Base-by-base conservation (phyloP, 345 rosid genomes). In the Carallia brachiata region DNA sequence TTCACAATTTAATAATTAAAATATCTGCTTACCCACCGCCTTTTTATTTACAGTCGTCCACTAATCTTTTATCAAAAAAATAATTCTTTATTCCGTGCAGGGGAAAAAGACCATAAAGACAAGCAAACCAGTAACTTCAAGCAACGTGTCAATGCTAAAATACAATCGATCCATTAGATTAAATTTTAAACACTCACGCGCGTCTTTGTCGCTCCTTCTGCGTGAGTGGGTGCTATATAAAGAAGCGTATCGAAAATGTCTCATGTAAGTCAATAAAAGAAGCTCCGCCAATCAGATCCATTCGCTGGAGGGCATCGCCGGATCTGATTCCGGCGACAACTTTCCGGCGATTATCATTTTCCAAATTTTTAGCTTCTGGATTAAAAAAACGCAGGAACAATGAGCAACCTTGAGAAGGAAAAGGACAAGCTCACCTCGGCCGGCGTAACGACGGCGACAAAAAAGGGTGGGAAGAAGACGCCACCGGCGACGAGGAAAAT, bases 401-500 rank as follows among this genome's bases (percentile, higher is more conserved):
- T 47, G 57, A 52, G 1, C 16, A 50, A 30, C 16, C 13, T 12
- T 5, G 67, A 1, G 18, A 55, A 54, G 47, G 36, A 55, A 39
- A 56, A 40, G 27, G 34, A 27, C 15, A 27, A 56, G 15, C 31
- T 30, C 16, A 8, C 34, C 12, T 27, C 28, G 32, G 52, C 39
- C 13, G 73, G 50, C 32, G 69, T 65, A 27, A 31, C 17, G 12
- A 39, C 56, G 65, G 69, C 47, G 66, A 64, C n/a, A 27, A 50
- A n/a, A 37, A 62, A 68, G 63, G 72, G 52, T 53, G 75, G 72
- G 54, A 48, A 0, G 28, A 54, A 17, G 53, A 67, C 6, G 9
- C 4, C 44, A 55, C 23, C 37, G 30, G 19, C 68, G 64, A 70
- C 64, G 34, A 32, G 23, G 78, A 80, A 61, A 73, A 61, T 59